Conservation (phyloP, 1,284 basidiomycete species). For the Irpex lacteus region DNA sequence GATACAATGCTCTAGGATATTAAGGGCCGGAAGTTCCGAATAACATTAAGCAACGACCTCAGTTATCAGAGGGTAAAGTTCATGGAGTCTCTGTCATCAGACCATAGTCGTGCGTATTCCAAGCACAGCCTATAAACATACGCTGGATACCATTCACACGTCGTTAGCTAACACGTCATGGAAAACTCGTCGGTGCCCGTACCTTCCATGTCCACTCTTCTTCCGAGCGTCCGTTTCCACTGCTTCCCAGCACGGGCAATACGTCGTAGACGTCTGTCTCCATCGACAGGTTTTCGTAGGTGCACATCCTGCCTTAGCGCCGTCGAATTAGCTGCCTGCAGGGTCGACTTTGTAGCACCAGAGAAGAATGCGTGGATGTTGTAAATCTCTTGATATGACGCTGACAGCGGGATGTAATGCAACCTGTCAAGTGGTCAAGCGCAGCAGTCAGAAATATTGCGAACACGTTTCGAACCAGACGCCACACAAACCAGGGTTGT, state of each 20-base stretch:
- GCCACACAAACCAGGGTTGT: conserved; percentile 66
- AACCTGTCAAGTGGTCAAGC: conserved; percentile 51
- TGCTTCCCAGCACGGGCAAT: conserved; percentile 87
- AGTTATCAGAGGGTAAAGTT: conserved; percentile 35
- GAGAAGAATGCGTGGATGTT: conserved; percentile 91
- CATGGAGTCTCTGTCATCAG: conserved; percentile 80
- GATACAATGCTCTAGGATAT: conserved; percentile 14
- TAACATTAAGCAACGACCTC: background rate
- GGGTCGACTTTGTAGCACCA: conserved; percentile 65
- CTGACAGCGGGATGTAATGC: conserved; percentile 89
- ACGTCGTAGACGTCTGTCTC: conserved; percentile 71
- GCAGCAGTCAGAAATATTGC: conserved; percentile 1
- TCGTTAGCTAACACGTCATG: conserved; percentile 15
- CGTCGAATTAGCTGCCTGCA: conserved; percentile 54
- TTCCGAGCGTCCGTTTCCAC: conserved; percentile 83
- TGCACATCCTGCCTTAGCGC: conserved; percentile 24
- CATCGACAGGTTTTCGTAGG: conserved; percentile 48
- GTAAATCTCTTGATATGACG: conserved; percentile 86
- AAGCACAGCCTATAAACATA: conserved; percentile 88
- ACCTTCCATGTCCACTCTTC: conserved; percentile 90
- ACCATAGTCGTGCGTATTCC: conserved; percentile 84
- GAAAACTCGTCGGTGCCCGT: conserved; percentile 23
- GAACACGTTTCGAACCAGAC: conserved; percentile 10
- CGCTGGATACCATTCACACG: conserved; percentile 36
- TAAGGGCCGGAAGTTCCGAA: conserved; percentile 1